Conservation (phyloP, 164 flowering plant genomes). For the Dillenia turbinata region DNA sequence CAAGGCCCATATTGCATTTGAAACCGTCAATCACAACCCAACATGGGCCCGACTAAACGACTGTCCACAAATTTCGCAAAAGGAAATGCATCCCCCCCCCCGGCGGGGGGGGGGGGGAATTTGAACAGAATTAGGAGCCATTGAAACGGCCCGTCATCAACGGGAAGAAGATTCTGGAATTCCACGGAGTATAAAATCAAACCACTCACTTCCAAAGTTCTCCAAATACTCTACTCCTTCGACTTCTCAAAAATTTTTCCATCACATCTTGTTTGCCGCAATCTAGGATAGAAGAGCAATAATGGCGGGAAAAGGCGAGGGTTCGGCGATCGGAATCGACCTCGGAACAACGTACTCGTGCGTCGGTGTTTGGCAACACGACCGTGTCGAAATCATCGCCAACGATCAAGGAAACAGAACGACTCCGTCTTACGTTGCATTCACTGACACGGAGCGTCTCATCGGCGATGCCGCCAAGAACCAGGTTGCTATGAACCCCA, state of each 20-base stretch:
- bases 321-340: slow-evolving; percentile 56
- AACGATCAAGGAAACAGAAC: slow-evolving; percentile 48
- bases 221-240: background rate
- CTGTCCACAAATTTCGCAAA: too few species aligned
- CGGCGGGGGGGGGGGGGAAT: too few species aligned
- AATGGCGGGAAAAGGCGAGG: slow-evolving; percentile 48
- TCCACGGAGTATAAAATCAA: background rate
- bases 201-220: background rate
- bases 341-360: slow-evolving; percentile 50
- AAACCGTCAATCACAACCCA: too few species aligned
- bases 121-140: too few species aligned
- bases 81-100: too few species aligned
- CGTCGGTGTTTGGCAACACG: slow-evolving; percentile 48
- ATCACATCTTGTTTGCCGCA: background rate
- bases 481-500: slow-evolving; percentile 57
- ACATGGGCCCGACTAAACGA: too few species aligned
- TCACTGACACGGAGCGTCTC: slow-evolving; percentile 43
- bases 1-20: too few species aligned
- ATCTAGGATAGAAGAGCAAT: background rate
- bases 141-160: too few species aligned
- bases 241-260: background rate
- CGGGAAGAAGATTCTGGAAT: slow-evolving; percentile 7
- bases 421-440: slow-evolving; percentile 52
- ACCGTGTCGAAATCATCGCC: slow-evolving; percentile 48
- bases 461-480: slow-evolving; percentile 56